Base-by-base conservation (phyloP, 2,329 filamentous ascomycete genomes). In the Escovopsis weberi region DNA sequence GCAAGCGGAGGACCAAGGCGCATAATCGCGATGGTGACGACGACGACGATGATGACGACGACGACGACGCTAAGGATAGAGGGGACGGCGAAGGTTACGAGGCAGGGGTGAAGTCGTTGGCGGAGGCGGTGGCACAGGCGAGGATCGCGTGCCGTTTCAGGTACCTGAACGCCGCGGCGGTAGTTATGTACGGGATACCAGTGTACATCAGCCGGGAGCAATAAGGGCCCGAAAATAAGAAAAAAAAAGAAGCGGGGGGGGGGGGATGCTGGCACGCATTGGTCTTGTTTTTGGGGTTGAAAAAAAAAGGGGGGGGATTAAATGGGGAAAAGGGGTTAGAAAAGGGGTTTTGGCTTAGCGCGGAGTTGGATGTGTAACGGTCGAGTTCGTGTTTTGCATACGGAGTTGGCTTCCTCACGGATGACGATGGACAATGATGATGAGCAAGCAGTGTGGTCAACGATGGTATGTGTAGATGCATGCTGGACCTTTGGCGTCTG, bases 151-250 rank as follows among this genome's bases (percentile, higher is more conserved):
- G 91, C 63, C 78, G 85, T 51, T 75, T 98, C 64, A 76, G 76
- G 58, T 96, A 94, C 66, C 66, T 98, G 52, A 98, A 94, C 54
- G 91, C 87, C 1, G 91, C 89, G 10, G 87, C 89, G 33, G 85
- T 91, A 23, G 88, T 91, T 50, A 81, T 96, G 42, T 98, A 96
- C 66, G 91, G 91, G 12, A 82, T 98, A 57, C 91, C 91, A 28
- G 85, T 94, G 48, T 95, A 87, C 63, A 69, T 94, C 50, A 63
- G 61, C 39, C 23, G 23, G 23, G 55, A 49, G 40, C 50, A 43
- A 42, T 47, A 42, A 43, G 41, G 45, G 43, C 40, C 11, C 26
- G 3, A 19, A 10, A 19, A 18, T 15, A 23, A 15, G 15, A 19
- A 6, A 12, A 2, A 23, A 19, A 18, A 23, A 23, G 18, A 6